Evolutionary conservation across 305 asterid species (phyloP), one percentile per base, ranked within the genome.

Genomic region (Striga hermonthica): DNA sequence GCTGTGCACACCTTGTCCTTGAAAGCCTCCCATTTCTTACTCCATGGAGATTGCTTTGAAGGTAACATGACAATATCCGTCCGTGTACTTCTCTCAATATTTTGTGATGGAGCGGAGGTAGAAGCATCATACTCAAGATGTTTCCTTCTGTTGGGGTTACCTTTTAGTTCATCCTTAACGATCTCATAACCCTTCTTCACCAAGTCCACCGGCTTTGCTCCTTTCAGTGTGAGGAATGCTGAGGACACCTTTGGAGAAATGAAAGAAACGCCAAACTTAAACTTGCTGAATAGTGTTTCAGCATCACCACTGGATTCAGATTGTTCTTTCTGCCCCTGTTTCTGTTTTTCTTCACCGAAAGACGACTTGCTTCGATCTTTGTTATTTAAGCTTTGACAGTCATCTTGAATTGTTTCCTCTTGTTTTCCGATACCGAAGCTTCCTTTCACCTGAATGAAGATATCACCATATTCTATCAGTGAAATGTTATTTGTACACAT

Each of bases 121-220:
- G 89, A 68, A 66, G 72, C 67, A 63, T 85, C 83, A 74, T 79
- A 75, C 73, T 84, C 95, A 12, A 92, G 85, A 78, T 71, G 94
- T 76, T 80, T 93, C 78, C 94, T 88, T 83, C 84, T 84, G 71
- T 70, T 77, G 31, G 95, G 81, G 67, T 83, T 86, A 62, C 99
- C 99, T 71, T 83, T 78, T 60, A 93, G 68, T 78, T 93, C 99
- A 62, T 93, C 96, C 79, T 75, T 78, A 65, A 90, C 88, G 68
- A 90, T 78, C 45, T 65, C 78, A 62, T 79, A 83, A 54, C 97
- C 95, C 73, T 86, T 93, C 85, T 93, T 93, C 67, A 81, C 86
- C 14, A 90, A 50, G 72, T 90, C 99, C 58, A 87, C 55, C 14
- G 95, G 96, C 67, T 82, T 90, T 70, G 95, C 88, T 64, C 83